Evolutionary conservation across 192 early-diverging fungal species (phyloP).

Genomic region (Backusella morwellensis): DNA sequence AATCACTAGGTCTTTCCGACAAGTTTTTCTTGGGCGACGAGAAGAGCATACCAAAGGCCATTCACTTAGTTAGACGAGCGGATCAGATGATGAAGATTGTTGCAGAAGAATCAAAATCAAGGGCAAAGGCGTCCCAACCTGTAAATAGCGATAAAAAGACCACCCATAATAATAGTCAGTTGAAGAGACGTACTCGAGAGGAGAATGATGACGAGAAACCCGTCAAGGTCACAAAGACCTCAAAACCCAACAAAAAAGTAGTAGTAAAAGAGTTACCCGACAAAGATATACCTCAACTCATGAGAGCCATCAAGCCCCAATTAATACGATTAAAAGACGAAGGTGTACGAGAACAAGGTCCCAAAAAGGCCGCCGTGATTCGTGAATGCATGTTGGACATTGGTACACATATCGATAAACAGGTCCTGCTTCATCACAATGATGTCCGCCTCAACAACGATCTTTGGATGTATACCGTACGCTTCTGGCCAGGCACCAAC

Average conservation of each 20-base stretch:
- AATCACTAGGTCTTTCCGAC: conserved; percentile 68
- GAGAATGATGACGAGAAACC: not conserved
- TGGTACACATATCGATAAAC: conserved; percentile 53
- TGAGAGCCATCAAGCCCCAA: conserved; percentile 64
- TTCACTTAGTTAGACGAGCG: conserved; percentile 85
- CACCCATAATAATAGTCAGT: not conserved
- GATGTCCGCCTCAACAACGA: conserved; percentile 42
- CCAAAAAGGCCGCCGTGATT: conserved; percentile 46
- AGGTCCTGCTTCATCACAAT: conserved; percentile 29
- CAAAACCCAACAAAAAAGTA: not conserved
- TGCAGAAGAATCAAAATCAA: conserved; percentile 58
- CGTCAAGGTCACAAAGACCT: not conserved
- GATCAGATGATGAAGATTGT: conserved; percentile 88
- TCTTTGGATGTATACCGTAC: conserved; percentile 70
- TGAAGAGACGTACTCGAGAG: conserved; percentile 5
- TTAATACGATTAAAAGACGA: conserved; percentile 53
- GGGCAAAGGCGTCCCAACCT: not conserved
- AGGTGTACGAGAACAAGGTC: conserved; percentile 29
- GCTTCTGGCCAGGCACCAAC: conserved; percentile 60
- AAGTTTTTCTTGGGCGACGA: conserved; percentile 81
- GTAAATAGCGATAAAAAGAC: not conserved
- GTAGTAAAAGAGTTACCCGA: conserved; percentile 30
- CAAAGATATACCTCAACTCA: conserved; percentile 61
- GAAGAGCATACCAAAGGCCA: conserved; percentile 70
- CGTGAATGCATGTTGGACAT: conserved; percentile 51